A percentile compares a stretch with the other conserved stretches of the same genome.
phyloP scores from a whole-genome alignment of 495 filamentous ascomycete genomes.

The Friedmanniomyces simplex region DNA sequence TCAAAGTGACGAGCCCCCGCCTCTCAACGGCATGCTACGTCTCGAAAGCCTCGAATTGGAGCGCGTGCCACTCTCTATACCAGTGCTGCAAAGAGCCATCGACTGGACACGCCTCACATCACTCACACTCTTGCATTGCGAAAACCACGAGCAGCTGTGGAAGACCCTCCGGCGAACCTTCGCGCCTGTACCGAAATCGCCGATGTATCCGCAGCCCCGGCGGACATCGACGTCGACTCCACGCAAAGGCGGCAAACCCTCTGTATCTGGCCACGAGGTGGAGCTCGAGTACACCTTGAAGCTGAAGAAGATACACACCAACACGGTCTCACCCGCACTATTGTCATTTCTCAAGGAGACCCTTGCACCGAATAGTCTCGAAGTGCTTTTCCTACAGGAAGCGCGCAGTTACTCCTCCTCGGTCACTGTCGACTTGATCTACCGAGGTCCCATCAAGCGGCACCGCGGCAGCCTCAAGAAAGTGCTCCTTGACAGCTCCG shows the following conservation, averaged over 20 bases:
- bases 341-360: slow-evolving; percentile 77
- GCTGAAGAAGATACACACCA: slow-evolving; percentile 73
- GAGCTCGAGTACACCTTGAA: slow-evolving; percentile 54
- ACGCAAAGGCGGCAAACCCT: slow-evolving; percentile 7
- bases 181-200: slow-evolving; percentile 39
- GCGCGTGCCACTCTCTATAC: slow-evolving; percentile 61
- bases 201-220: slow-evolving; percentile 11
- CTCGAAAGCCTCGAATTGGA: slow-evolving; percentile 75
- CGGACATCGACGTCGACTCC: slow-evolving; percentile 22
- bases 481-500: slow-evolving; percentile 65
- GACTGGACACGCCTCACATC: slow-evolving; percentile 73
- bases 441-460: slow-evolving; percentile 57
- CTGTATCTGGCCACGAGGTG: slow-evolving; percentile 17
- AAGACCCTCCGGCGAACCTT: slow-evolving; percentile 63
- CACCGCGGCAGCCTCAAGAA: slow-evolving; percentile 67
- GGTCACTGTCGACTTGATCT: slow-evolving; percentile 65
- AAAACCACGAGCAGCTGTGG: slow-evolving; percentile 72
- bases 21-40: slow-evolving; percentile 43
- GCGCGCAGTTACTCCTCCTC: slow-evolving; percentile 43
- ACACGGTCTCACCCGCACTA: slow-evolving; percentile 65
- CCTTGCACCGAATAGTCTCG: slow-evolving; percentile 72
- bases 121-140: slow-evolving; percentile 72
- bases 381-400: slow-evolving; percentile 79
- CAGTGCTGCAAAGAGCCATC: slow-evolving; percentile 57
- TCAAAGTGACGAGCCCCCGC: neutral